phyloP scores from a whole-genome alignment of 768 basidiomycete genomes.

The Panus rudis region DNA sequence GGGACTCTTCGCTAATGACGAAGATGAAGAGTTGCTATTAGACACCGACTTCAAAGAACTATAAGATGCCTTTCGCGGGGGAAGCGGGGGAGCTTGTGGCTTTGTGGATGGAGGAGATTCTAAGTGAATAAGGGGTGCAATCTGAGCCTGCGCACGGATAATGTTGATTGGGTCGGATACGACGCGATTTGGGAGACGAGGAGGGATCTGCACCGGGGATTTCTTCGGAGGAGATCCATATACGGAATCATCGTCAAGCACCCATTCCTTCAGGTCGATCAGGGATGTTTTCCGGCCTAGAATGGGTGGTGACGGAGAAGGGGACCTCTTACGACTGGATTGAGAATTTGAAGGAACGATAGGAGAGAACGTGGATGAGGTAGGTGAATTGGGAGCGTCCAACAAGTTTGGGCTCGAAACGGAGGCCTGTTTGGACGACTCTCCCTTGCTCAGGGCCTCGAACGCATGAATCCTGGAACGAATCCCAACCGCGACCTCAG shows the following conservation, averaged over 20 bases:
- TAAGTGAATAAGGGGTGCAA: conserved; percentile 49
- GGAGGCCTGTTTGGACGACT: conserved; percentile 10
- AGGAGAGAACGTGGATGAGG: conserved; percentile 32
- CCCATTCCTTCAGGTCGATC: conserved; percentile 70
- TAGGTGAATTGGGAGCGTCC: conserved; percentile 45
- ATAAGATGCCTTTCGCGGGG: conserved; percentile 58
- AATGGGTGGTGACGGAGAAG: conserved; percentile 20
- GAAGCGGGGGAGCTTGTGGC: conserved; percentile 47
- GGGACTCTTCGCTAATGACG: conserved; percentile 17
- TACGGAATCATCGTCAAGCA: conserved; percentile 53
- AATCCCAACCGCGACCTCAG: conserved; percentile 34
- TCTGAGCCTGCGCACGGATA: not conserved
- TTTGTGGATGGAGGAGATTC: conserved; percentile 39
- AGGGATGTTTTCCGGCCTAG: conserved; percentile 44
- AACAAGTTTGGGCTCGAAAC: conserved; percentile 28
- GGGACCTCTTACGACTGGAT: conserved; percentile 12
- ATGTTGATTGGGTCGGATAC: not conserved
- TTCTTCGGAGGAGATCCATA: not conserved
- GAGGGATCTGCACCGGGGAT: not conserved
- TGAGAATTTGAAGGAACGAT: conserved; percentile 31
- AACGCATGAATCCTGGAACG: conserved; percentile 60
- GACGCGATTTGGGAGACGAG: not conserved
- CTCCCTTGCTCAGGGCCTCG: conserved; percentile 39
- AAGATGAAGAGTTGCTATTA: conserved; percentile 25
- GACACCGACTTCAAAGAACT: conserved; percentile 37